phyloP scores from a whole-genome alignment of 371 early-diverging fungal genomes.

The Zychaea mexicana region DNA sequence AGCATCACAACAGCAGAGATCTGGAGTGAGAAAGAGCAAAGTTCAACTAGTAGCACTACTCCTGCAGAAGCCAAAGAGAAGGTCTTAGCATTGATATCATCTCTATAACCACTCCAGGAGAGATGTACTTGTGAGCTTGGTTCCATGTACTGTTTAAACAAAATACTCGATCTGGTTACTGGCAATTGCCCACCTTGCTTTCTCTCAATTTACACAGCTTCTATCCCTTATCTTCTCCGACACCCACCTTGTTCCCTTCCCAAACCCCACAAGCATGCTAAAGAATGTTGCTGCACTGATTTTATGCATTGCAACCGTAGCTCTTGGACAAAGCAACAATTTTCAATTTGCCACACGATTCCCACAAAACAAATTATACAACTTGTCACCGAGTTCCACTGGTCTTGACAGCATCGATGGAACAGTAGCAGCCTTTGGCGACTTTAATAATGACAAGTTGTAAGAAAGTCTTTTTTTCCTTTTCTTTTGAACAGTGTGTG shows the following conservation, averaged over 20 bases:
- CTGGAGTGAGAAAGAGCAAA: too few species aligned
- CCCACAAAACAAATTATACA: slow-evolving; percentile 44
- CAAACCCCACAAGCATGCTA: neutral
- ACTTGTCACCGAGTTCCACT: slow-evolving; percentile 29
- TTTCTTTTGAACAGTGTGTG: neutral
- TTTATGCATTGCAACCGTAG: slow-evolving; percentile 9
- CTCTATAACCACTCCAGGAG: too few species aligned
- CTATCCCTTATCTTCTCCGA: too few species aligned
- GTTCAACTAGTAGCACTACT: too few species aligned
- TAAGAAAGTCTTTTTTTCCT: slow-evolving; percentile 20
- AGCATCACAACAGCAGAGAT: too few species aligned
- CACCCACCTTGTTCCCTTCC: neutral
- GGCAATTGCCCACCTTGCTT: too few species aligned
- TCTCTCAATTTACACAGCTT: too few species aligned
- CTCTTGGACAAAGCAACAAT: slow-evolving; percentile 21
- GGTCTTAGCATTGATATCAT: too few species aligned
- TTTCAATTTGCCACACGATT: slow-evolving; percentile 47
- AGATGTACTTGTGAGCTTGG: too few species aligned
- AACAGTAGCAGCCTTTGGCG: slow-evolving; percentile 81
- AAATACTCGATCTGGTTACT: too few species aligned
- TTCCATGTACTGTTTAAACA: too few species aligned
- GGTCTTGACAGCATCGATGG: slow-evolving; percentile 71
- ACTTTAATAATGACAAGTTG: slow-evolving; percentile 85
- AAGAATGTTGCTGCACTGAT: slow-evolving; percentile 3
- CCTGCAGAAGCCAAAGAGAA: too few species aligned